These are phyloP conservation scores for Xylariales sp. DNA, from an alignment of 2,329 filamentous ascomycete genomes.

Conservation along the genomic window DNA sequence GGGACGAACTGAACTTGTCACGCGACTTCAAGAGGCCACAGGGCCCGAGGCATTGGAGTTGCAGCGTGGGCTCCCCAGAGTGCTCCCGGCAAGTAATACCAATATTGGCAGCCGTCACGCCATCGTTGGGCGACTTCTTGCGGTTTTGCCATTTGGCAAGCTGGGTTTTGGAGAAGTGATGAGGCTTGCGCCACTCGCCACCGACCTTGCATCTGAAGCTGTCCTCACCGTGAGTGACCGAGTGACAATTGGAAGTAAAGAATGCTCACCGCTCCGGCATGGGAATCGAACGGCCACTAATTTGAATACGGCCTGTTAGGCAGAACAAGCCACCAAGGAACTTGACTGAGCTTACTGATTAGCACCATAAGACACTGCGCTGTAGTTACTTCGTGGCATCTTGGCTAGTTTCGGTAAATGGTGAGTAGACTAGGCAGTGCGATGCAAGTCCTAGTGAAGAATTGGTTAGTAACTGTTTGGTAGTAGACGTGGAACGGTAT, in stretches of 20 bases:
- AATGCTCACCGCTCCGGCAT: too few species aligned
- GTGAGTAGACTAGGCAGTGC: too few species aligned
- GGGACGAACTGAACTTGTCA: conserved; percentile 29
- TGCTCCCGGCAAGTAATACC: conserved; percentile 26
- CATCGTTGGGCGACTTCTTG: conserved; percentile 10
- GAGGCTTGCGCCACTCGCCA: conserved; percentile 23
- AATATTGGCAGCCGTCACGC: conserved; percentile 16
- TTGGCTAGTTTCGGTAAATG: too few species aligned
- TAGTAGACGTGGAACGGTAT: too few species aligned
- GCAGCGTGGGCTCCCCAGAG: conserved; percentile 9
- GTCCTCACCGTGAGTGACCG: conserved; percentile 1
- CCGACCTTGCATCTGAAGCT: conserved; percentile 27
- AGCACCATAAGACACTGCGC: too few species aligned
- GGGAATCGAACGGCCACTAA: too few species aligned
- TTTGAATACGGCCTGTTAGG: too few species aligned
- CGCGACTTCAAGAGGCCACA: conserved; percentile 23
- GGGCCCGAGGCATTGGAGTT: conserved; percentile 26
- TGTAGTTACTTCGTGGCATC: too few species aligned
- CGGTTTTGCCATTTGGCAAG: conserved; percentile 21
- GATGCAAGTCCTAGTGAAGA: too few species aligned
- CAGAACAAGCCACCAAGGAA: too few species aligned
- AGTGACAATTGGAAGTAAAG: neutral
- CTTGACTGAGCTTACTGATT: too few species aligned
- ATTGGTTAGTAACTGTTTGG: too few species aligned
- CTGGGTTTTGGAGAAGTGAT: conserved; percentile 26